Evolutionary conservation across 345 rosid species (phyloP).

Genomic region (Atalantia buxifolia): DNA sequence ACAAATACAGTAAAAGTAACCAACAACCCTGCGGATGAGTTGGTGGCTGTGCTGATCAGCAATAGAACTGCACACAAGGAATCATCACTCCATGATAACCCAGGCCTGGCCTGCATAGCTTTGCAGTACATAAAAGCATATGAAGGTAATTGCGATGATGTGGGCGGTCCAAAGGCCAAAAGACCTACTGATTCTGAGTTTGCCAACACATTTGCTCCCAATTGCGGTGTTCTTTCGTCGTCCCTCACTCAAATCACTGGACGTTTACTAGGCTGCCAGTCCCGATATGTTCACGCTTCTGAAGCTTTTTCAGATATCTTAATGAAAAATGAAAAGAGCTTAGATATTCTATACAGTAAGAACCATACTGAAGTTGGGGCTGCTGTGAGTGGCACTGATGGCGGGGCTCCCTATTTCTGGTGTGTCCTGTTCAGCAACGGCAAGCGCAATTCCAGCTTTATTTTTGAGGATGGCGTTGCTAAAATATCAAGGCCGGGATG

Average conservation of each 20-base stretch:
- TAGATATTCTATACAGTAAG: constrained; percentile 46
- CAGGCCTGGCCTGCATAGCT: constrained; percentile 72
- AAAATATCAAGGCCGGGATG: constrained; percentile 58
- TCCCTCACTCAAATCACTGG: constrained; percentile 60
- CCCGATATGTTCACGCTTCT: constrained; percentile 46
- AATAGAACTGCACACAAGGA: constrained; percentile 55
- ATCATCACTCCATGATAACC: constrained; percentile 48
- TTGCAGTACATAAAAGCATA: constrained; percentile 72
- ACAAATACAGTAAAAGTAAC: constrained; percentile 42
- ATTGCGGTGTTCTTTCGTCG: constrained; percentile 49
- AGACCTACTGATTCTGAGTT: constrained; percentile 59
- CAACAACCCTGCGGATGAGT: constrained; percentile 64
- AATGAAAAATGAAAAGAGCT: constrained; percentile 45
- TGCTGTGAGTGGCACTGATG: constrained; percentile 52
- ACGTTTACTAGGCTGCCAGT: constrained; percentile 58
- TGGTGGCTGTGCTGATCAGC: constrained; percentile 43
- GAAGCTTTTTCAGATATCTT: constrained; percentile 58
- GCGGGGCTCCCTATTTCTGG: constrained; percentile 74
- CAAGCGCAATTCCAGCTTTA: constrained; percentile 51
- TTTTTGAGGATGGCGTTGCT: constrained; percentile 47
- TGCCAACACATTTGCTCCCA: constrained; percentile 61
- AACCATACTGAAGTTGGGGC: constrained; percentile 78
- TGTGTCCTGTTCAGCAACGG: constrained; percentile 75
- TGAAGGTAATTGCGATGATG: constrained; percentile 53
- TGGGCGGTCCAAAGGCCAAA: constrained; percentile 62